phyloP scores from a whole-genome alignment of 306 rosid species.

The Citrullus colocynthis region DNA sequence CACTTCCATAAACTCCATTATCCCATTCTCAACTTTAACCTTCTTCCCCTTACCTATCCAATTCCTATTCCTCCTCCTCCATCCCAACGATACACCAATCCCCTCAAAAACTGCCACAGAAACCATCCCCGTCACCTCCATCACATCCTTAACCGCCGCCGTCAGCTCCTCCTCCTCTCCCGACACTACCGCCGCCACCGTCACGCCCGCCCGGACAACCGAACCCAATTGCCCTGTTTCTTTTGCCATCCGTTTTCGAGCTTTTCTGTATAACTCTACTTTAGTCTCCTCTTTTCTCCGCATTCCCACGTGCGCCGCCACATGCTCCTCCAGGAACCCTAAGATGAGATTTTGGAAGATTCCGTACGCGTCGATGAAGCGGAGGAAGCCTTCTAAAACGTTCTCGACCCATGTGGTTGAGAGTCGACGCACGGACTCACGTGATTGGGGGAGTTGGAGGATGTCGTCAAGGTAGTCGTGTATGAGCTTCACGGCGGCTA shows the following conservation, averaged over 20 bases:
- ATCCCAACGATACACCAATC: constrained; percentile 23
- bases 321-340: constrained; percentile 36
- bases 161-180: constrained; percentile 33
- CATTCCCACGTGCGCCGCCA: constrained; percentile 48
- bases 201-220: constrained; percentile 17
- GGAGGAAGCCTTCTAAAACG: constrained; percentile 59
- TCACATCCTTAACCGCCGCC: constrained; percentile 31
- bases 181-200: background rate
- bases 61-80: constrained; percentile 1
- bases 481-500: constrained; percentile 34
- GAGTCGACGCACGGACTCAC: constrained; percentile 43
- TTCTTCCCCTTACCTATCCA: constrained; percentile 21
- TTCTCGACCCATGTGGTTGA: constrained; percentile 34
- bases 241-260: constrained; percentile 30
- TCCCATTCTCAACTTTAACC: background rate
- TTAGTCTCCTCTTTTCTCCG: constrained; percentile 42
- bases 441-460: constrained; percentile 67
- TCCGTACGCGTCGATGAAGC: constrained; percentile 59
- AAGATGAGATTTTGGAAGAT: constrained; percentile 50
- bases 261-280: constrained; percentile 21
- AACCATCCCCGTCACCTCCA: constrained; percentile 42
- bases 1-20: constrained; percentile 13
- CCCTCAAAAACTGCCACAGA: constrained; percentile 49
- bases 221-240: constrained; percentile 38
- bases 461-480: constrained; percentile 51